phyloP scores from a whole-genome alignment of 345 rosid genomes.

The Ailanthus altissimus region DNA sequence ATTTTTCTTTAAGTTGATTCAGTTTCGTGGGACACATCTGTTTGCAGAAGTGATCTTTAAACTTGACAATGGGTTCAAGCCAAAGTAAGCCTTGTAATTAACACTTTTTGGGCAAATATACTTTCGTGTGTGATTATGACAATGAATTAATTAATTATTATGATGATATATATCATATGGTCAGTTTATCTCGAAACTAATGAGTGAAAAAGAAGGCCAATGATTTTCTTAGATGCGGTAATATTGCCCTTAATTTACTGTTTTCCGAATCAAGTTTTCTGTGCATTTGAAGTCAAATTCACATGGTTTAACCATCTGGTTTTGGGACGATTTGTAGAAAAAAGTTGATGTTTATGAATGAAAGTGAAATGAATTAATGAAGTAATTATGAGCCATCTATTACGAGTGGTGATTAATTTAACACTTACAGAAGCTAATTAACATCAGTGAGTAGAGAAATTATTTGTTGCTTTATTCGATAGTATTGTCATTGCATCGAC shows the following conservation, averaged over 20 bases:
- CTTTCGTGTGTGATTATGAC: background rate
- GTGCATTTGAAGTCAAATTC: no score
- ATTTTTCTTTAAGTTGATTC: slow-evolving; percentile 8
- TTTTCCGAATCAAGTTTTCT: background rate
- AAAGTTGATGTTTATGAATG: no score
- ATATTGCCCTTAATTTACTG: background rate
- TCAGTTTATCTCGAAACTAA: slow-evolving; percentile 4
- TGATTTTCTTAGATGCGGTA: background rate
- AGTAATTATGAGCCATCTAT: no score
- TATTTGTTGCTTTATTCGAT: background rate
- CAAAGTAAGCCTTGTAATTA: background rate
- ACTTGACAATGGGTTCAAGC: background rate
- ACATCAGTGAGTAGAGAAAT: no score
- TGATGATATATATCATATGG: background rate
- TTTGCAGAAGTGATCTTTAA: background rate
- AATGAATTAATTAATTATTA: background rate
- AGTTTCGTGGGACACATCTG: slow-evolving; percentile 12
- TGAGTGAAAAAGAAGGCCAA: background rate
- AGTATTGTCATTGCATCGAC: background rate
- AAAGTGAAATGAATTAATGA: no score
- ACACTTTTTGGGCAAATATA: background rate
- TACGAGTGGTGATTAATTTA: no score
- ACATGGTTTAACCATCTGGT: background rate
- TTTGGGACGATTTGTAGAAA: background rate
- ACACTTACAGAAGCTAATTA: no score